Evolutionary conservation across 139 green algal species (phyloP).

Genomic region (Volvox africanus): DNA sequence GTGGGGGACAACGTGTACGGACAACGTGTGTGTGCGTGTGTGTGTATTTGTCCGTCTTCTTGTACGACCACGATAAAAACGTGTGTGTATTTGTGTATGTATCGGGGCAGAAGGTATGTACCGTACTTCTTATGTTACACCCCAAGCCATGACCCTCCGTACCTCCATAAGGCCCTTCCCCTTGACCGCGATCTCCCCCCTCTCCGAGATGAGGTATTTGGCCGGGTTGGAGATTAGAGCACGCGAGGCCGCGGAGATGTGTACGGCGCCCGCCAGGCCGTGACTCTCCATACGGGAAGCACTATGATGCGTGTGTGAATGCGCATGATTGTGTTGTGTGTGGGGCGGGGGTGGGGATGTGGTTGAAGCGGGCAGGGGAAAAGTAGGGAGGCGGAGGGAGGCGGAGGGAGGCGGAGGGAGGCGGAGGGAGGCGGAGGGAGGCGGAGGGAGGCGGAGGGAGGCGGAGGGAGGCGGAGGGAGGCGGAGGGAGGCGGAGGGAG

Average conservation of each 20-base stretch:
- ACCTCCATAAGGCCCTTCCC: slow-evolving; percentile 34
- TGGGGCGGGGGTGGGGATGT: no score
- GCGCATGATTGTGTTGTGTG: no score
- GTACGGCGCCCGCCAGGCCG: slow-evolving; percentile 18
- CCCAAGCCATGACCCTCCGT: neutral
- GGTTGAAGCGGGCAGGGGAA: no score
- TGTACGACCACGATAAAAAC: no score
- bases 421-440: no score
- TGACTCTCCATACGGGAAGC: slow-evolving; percentile 41
- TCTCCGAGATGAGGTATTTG: slow-evolving; percentile 21
- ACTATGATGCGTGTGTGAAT: neutral
- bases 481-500: neutral
- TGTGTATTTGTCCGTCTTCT: no score
- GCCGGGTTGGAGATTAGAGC: neutral
- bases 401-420: neutral
- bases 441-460: neutral
- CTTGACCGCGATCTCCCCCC: slow-evolving; percentile 35
- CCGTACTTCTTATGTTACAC: no score
- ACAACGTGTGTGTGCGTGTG: no score
- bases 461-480: neutral
- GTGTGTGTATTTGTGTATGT: no score
- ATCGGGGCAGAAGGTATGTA: no score
- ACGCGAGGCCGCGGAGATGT: slow-evolving; percentile 15
- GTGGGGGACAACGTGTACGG: neutral
- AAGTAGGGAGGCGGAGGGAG: no score